A percentile compares a stretch with the other conserved stretches of the same genome.
phyloP scores from a whole-genome alignment of 2,329 filamentous ascomycete genomes.

The Juglanconis oblonga region DNA sequence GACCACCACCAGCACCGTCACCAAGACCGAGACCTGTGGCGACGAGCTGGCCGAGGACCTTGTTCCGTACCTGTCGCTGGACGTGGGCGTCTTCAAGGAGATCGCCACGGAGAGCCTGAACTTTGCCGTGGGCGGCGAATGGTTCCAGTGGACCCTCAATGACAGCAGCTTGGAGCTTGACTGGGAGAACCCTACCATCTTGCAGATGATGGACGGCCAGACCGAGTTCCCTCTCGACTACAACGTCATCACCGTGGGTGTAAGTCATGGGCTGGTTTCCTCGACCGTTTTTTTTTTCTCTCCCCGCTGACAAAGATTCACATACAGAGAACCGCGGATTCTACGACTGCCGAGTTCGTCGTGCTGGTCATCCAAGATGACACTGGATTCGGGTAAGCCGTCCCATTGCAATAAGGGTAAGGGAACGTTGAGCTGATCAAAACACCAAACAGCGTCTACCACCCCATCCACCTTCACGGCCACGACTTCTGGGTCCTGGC shows the following conservation, averaged over 20 bases:
- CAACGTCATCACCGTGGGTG: slow-evolving; percentile 16
- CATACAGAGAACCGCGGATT: background rate
- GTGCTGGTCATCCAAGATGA: slow-evolving; percentile 27
- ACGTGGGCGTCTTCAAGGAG: slow-evolving; percentile 14
- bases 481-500: slow-evolving; percentile 47
- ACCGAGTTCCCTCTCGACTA: slow-evolving; percentile 15
- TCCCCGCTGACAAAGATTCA: no score
- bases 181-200: slow-evolving; percentile 23
- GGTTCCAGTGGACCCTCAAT: slow-evolving; percentile 25
- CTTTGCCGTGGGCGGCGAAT: slow-evolving; percentile 8
- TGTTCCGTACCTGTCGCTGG: slow-evolving; percentile 23
- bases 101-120: slow-evolving; percentile 4
- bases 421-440: no score
- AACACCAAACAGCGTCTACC: no score
- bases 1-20: slow-evolving; percentile 9
- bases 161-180: slow-evolving; percentile 20
- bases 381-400: slow-evolving; percentile 10
- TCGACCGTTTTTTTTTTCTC: no score
- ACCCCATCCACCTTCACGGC: slow-evolving; percentile 50
- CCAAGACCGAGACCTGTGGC: slow-evolving; percentile 17
- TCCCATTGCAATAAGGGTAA: no score
- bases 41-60: slow-evolving; percentile 24
- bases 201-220: slow-evolving; percentile 4
- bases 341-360: slow-evolving; percentile 20
- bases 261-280: no score